Evolutionary conservation across 2,329 filamentous ascomycete genomes (phyloP).

Genomic region (Aspergillus pseudoviridinutans): DNA sequence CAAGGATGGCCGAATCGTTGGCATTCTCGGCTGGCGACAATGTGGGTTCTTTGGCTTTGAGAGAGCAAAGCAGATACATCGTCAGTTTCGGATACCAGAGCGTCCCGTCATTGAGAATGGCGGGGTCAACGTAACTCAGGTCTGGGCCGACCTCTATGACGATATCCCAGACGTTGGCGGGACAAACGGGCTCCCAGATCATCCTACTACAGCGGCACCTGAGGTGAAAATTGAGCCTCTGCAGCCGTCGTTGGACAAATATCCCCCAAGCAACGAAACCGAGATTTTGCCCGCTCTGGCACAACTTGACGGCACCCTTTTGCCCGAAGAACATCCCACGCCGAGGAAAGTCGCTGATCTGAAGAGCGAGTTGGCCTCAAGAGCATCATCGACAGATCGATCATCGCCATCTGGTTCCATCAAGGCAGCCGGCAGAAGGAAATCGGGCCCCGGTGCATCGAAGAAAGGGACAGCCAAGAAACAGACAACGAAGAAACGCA

Average conservation of each 20-base stretch:
- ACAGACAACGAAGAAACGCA: constrained; percentile 40
- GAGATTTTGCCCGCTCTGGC: constrained; percentile 22
- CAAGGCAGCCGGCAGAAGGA: constrained; percentile 31
- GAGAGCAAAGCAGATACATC: constrained; percentile 32
- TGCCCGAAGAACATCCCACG: constrained; percentile 29
- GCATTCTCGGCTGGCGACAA: constrained; percentile 37
- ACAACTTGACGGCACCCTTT: constrained; percentile 23
- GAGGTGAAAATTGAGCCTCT: constrained; percentile 36
- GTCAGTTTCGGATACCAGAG: constrained; percentile 25
- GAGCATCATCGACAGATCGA: constrained; percentile 37
- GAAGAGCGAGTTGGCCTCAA: constrained; percentile 33
- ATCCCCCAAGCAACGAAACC: constrained; percentile 23
- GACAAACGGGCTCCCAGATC: constrained; percentile 9
- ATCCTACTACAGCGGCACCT: constrained; percentile 16
- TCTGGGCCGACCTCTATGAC: constrained; percentile 38
- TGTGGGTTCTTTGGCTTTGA: constrained; percentile 38
- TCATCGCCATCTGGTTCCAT: constrained; percentile 37
- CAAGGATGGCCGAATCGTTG: constrained; percentile 34
- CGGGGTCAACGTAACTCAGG: constrained; percentile 13
- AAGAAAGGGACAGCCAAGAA: constrained; percentile 41
- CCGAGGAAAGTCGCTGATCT: constrained; percentile 38
- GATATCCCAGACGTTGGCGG: constrained; percentile 14
- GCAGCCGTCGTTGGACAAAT: constrained; percentile 25
- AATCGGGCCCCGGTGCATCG: constrained; percentile 26
- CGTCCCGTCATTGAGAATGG: constrained; percentile 8